phyloP scores from a whole-genome alignment of 2,329 filamentous ascomycete species.

The Paraphoma sp. region DNA sequence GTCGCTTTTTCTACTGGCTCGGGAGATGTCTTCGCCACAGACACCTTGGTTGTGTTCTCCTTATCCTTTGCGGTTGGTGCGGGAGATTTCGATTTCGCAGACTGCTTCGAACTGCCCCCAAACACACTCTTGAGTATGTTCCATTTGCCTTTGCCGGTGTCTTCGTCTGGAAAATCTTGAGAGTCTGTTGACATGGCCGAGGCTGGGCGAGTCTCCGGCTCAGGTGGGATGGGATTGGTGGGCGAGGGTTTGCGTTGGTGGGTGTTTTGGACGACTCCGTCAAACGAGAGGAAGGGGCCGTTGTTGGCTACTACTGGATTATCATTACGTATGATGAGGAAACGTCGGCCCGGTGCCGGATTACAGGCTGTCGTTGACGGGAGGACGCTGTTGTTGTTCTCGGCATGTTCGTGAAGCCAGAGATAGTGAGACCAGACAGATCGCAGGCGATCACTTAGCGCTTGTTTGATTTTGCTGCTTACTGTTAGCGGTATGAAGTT shows the following conservation, averaged over 20 bases:
- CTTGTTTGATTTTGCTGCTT: constrained; percentile 70
- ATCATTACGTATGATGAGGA: constrained; percentile 89
- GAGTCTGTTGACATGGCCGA: constrained; percentile 40
- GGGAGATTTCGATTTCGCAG: constrained; percentile 50
- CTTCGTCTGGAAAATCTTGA: constrained; percentile 42
- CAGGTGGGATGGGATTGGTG: constrained; percentile 23
- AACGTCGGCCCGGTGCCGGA: constrained; percentile 82
- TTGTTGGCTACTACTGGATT: constrained; percentile 60
- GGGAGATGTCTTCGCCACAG: constrained; percentile 8
- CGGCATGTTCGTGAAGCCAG: constrained; percentile 73
- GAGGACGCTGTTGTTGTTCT: constrained; percentile 60
- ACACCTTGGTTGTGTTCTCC: constrained; percentile 23
- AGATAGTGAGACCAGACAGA: constrained; percentile 81
- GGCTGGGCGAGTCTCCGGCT: constrained; percentile 35
- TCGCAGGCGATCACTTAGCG: constrained; percentile 71
- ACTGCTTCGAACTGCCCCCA: constrained; percentile 53
- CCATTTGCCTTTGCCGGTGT: constrained; percentile 64
- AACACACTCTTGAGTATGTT: constrained; percentile 70
- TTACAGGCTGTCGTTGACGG: constrained; percentile 83
- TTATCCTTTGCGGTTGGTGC: constrained; percentile 31
- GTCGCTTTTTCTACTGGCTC: constrained; percentile 13
- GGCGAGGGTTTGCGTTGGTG: constrained; percentile 42
- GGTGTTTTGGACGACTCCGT: constrained; percentile 60
- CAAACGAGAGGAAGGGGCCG: constrained; percentile 67
- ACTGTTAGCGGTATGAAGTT: constrained; percentile 18